Percentiles rank a stretch among this genome's conserved stretches.
Conservation (phyloP, 2,329 filamentous ascomycete genomes). For the Xylariaceae sp. region DNA sequence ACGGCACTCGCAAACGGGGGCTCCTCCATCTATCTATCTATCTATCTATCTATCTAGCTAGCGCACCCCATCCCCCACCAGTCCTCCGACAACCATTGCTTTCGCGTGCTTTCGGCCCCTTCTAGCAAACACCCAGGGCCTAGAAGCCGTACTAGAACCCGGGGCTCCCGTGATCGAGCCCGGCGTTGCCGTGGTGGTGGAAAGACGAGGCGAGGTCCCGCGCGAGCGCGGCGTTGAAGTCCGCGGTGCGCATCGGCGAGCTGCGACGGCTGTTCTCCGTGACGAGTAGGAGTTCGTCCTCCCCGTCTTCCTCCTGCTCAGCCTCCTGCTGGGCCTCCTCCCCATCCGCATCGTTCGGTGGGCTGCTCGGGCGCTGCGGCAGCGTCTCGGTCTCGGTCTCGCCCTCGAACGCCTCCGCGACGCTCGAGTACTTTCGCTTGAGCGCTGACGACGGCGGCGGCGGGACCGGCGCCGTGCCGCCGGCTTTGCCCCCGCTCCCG, state of each 20-base stretch:
- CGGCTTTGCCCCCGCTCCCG: constrained; percentile 22
- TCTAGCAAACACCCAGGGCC: background rate
- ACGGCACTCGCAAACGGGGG: no score
- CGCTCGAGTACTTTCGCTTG: constrained; percentile 39
- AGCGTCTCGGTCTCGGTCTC: constrained; percentile 16
- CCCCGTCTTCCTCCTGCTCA: constrained; percentile 10
- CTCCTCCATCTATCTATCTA: background rate
- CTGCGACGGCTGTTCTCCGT: constrained; percentile 13
- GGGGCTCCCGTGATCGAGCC: background rate
- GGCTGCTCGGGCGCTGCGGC: background rate
- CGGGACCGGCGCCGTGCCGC: background rate
- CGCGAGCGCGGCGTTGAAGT: constrained; percentile 4
- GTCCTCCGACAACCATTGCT: no score
- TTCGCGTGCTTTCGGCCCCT: no score
- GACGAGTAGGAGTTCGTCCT: constrained; percentile 26
- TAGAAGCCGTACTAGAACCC: background rate
- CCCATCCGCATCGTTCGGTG: background rate
- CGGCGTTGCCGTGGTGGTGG: background rate
- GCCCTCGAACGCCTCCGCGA: constrained; percentile 39
- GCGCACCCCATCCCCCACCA: background rate
- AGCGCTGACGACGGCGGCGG: constrained; percentile 2
- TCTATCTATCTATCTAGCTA: no score
- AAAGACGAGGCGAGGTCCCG: constrained; percentile 10
- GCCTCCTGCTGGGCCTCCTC: constrained; percentile 1
- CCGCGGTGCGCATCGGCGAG: background rate